phyloP scores from a whole-genome alignment of 2,329 filamentous ascomycete genomes.

The Zasmidium angulare region DNA sequence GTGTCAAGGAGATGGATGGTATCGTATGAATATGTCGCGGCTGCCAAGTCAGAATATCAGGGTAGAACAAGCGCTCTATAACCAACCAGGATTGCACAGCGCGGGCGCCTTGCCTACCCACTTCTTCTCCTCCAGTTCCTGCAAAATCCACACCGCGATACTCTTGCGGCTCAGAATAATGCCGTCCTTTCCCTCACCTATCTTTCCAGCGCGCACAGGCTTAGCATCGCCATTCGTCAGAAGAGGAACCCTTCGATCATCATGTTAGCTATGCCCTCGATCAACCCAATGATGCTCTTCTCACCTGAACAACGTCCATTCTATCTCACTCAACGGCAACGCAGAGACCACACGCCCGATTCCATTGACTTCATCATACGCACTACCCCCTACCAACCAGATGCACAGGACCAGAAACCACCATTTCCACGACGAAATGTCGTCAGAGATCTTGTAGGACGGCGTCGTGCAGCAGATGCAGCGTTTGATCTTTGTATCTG shows the following conservation, averaged over 20 bases:
- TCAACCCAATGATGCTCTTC: background rate
- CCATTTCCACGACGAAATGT: slow-evolving; percentile 13
- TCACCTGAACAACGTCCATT: slow-evolving; percentile 24
- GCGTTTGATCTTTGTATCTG: slow-evolving; percentile 9
- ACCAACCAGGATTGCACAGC: slow-evolving; percentile 21
- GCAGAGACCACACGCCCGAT: slow-evolving; percentile 17
- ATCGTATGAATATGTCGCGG: too few relatives aligned
- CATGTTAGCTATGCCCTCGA: slow-evolving; percentile 1
- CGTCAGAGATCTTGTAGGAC: slow-evolving; percentile 12
- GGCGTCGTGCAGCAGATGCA: slow-evolving; percentile 18
- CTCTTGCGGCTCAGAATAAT: slow-evolving; percentile 22
- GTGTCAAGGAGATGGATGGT: too few relatives aligned
- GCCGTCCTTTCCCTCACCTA: slow-evolving; percentile 17
- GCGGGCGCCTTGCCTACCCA: slow-evolving; percentile 23
- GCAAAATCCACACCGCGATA: slow-evolving; percentile 25
- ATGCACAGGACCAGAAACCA: slow-evolving; percentile 13
- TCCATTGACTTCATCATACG: slow-evolving; percentile 21
- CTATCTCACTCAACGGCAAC: slow-evolving; percentile 10
- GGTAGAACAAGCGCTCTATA: slow-evolving; percentile 6
- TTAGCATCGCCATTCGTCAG: slow-evolving; percentile 19
- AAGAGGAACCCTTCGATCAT: slow-evolving; percentile 16
- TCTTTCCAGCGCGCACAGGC: slow-evolving; percentile 16
- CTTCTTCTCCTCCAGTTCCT: slow-evolving; percentile 23
- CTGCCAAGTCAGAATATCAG: too few relatives aligned
- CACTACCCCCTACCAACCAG: slow-evolving; percentile 10